These are phyloP conservation scores for Pseudopyrenochaeta lycopersici DNA, from an alignment of 2,329 filamentous ascomycete species.

Conservation along the genomic window DNA sequence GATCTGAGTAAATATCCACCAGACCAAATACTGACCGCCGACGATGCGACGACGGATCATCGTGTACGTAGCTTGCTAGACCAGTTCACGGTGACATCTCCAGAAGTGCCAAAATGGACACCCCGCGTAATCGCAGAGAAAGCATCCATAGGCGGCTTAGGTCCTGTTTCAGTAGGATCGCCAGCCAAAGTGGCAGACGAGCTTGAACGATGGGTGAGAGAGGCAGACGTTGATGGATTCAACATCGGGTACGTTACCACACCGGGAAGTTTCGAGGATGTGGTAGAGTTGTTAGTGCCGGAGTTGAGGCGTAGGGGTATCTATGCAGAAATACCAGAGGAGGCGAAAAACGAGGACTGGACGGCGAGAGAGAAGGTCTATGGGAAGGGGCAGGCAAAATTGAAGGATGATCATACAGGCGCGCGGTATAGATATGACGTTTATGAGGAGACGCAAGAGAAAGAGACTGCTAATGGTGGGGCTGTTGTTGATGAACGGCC, in stretches of 20 bases:
- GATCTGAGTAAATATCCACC: slow-evolving; percentile 66
- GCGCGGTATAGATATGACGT: slow-evolving; percentile 4
- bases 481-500: background rate
- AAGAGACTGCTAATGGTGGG: background rate
- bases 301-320: slow-evolving; percentile 48
- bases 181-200: slow-evolving; percentile 57
- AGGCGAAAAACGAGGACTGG: slow-evolving; percentile 26
- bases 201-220: slow-evolving; percentile 55
- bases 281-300: slow-evolving; percentile 48
- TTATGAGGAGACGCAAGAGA: background rate
- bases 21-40: slow-evolving; percentile 65
- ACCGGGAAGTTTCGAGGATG: slow-evolving; percentile 52
- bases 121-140: slow-evolving; percentile 41
- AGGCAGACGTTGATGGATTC: slow-evolving; percentile 52
- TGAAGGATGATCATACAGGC: slow-evolving; percentile 65
- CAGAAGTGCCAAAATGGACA: slow-evolving; percentile 40
- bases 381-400: slow-evolving; percentile 65
- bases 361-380: slow-evolving; percentile 68
- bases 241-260: slow-evolving; percentile 54
- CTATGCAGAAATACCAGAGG: slow-evolving; percentile 25
- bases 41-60: slow-evolving; percentile 63
- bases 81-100: slow-evolving; percentile 44
- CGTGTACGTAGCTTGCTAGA: slow-evolving; percentile 45
- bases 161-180: slow-evolving; percentile 24
- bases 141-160: slow-evolving; percentile 70